A percentile compares a stretch with the other conserved stretches of the same genome.
Conservation (phyloP, 2,329 filamentous ascomycete genomes). For the Colletotrichum karsti region DNA sequence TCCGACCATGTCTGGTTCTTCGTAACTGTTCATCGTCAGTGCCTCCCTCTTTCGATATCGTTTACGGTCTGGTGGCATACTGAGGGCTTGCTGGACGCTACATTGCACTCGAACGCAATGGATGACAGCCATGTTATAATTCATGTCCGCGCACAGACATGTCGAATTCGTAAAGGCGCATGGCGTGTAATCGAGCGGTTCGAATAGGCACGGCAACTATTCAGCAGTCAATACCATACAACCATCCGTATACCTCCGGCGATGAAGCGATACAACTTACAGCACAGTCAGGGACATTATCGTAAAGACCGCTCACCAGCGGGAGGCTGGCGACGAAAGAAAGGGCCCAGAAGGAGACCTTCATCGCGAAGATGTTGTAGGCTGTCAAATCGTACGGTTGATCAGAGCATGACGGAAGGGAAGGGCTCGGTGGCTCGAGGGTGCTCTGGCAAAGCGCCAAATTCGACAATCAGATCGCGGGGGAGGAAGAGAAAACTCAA, state of each 20-base stretch:
- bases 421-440: not conserved
- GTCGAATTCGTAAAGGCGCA: constrained; percentile 8
- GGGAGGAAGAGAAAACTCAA: not conserved
- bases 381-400: not conserved
- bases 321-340: not conserved
- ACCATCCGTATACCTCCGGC: not conserved
- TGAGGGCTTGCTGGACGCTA: constrained; percentile 14
- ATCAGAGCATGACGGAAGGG: constrained; percentile 10
- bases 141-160: constrained; percentile 21
- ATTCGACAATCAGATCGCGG: not conserved
- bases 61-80: not conserved
- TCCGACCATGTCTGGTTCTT: constrained; percentile 21
- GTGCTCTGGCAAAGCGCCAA: not conserved
- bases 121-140: constrained; percentile 18
- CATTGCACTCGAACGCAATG: constrained; percentile 23
- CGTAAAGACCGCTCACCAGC: constrained; percentile 14
- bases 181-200: constrained; percentile 12
- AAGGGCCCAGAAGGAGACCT: not conserved
- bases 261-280: not conserved
- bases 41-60: too few relatives aligned
- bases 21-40: not conserved
- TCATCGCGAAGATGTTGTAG: not conserved
- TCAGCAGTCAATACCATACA: not conserved
- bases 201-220: constrained; percentile 16
- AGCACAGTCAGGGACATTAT: constrained; percentile 17